Evolutionary conservation across 2,329 filamentous ascomycete genomes (phyloP), one percentile per base, ranked within the genome.

Genomic region (Decorospora gaudefroyi): DNA sequence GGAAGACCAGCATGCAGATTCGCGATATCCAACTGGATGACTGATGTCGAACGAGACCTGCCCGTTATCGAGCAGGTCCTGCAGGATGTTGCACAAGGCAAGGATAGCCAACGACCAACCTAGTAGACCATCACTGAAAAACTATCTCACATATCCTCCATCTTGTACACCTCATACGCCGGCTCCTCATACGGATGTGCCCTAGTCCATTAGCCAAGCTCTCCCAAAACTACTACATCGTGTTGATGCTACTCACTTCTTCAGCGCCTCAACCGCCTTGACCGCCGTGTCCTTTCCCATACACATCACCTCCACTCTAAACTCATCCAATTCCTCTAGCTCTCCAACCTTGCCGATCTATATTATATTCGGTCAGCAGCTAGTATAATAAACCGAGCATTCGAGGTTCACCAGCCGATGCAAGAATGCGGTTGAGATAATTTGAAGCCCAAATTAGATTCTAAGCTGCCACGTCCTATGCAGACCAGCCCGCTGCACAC

Each of bases 11-110:
- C 91, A 6, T 86, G 85, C 49, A 79, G 92, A n/a, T 82, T 96
- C 57, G 91, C 92, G 0, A 83, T 96, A 28, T 86, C 87, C 26
- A 96, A 88, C 62, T 96, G 90, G 89, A 82, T 81, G 68, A 85
- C 88, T 2, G 78, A 91, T 61, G 77, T 84, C 0, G 76, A 83
- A 33, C 77, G 78, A 47, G 90, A 95, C 64, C 72, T 85, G 47
- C 72, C 70, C 13, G 67, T 89, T n/a, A 79, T 95, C 11, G 78
- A 74, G 49, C 72, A 76, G 4, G 83, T 91, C 3, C 67, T 95
- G 57, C 72, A 74, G 16, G 62, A 69, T n/a, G 55, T 72, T 27
- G 12, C 23, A 17, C 42, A 18, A 10, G 17, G 25, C 9, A 31
- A 27, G 9, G 22, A 22, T 11, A 6, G 27, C 9, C 3, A 10